Percentiles rank a stretch among this genome's conserved stretches.
phyloP scores from a whole-genome alignment of 495 filamentous ascomycete species.

The Astrocystis sublimbata region DNA sequence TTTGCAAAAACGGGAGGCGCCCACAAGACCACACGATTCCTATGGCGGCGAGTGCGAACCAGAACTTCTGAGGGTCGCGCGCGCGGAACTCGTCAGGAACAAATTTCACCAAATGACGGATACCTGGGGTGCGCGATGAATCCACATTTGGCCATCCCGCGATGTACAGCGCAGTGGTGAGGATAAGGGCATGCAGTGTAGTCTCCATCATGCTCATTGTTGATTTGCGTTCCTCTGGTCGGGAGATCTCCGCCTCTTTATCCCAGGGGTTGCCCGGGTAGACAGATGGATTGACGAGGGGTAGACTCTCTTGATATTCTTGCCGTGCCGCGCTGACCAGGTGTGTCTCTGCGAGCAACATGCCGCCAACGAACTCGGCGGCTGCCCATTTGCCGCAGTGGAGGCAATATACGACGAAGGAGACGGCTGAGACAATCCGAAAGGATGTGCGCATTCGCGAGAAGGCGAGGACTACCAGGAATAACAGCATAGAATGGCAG shows the following conservation, averaged over 20 bases:
- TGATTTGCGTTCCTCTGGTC: slow-evolving; percentile 5
- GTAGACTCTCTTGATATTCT: slow-evolving; percentile 14
- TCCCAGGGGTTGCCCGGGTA: not conserved
- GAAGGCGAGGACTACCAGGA: slow-evolving; percentile 56
- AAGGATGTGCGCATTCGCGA: slow-evolving; percentile 50
- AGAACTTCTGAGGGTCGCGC: slow-evolving; percentile 48
- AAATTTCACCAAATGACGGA: slow-evolving; percentile 33
- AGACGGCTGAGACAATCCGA: slow-evolving; percentile 47
- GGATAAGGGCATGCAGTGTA: slow-evolving; percentile 26
- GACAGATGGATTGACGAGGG: not conserved
- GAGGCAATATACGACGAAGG: slow-evolving; percentile 57
- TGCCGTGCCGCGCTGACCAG: slow-evolving; percentile 31
- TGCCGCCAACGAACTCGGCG: slow-evolving; percentile 60
- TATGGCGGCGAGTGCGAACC: slow-evolving; percentile 58
- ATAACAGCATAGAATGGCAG: slow-evolving; percentile 62
- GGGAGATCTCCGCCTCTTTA: not conserved
- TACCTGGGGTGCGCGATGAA: slow-evolving; percentile 39
- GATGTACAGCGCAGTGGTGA: slow-evolving; percentile 44
- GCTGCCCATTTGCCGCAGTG: slow-evolving; percentile 60
- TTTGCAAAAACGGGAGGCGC: slow-evolving; percentile 47
- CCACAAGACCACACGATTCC: slow-evolving; percentile 58
- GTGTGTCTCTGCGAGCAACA: slow-evolving; percentile 61
- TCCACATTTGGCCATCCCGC: slow-evolving; percentile 46
- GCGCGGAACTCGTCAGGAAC: slow-evolving; percentile 39
- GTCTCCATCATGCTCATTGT: slow-evolving; percentile 7